These are phyloP conservation scores for Verticillium dahliae DNA, from an alignment of 2,329 filamentous ascomycete species.

Conservation along the genomic window DNA sequence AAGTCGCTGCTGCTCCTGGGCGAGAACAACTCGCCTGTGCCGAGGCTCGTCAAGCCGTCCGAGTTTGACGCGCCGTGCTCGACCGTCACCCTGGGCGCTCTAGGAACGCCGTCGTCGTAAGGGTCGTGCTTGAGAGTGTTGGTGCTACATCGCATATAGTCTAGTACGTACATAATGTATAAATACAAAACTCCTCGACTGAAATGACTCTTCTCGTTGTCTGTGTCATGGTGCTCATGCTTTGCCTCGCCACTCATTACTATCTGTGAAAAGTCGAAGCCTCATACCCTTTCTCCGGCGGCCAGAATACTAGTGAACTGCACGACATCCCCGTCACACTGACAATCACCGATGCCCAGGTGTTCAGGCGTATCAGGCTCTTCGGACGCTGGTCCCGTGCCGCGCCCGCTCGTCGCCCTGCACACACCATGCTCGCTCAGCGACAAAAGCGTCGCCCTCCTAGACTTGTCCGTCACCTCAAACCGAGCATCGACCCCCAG, in stretches of 20 bases:
- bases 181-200: no score
- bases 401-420: slow-evolving; percentile 5
- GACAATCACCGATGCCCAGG: slow-evolving; percentile 48
- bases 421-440: neutral
- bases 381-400: slow-evolving; percentile 30
- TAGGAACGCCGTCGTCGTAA: slow-evolving; percentile 7
- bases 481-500: neutral
- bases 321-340: no score
- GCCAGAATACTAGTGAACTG: no score
- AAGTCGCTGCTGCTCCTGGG: slow-evolving; percentile 20
- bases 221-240: no score
- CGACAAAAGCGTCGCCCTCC: neutral
- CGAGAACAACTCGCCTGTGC: slow-evolving; percentile 14
- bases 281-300: no score
- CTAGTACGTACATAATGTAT: no score
- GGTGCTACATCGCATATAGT: no score
- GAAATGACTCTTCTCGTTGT: no score
- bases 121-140: no score
- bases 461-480: neutral
- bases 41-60: slow-evolving; percentile 16
- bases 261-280: neutral
- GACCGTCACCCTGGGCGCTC: slow-evolving; percentile 15
- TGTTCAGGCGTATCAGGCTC: slow-evolving; percentile 59
- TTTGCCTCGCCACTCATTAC: neutral
- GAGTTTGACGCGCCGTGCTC: slow-evolving; percentile 17